Evolutionary conservation across 2,329 filamentous ascomycete species (phyloP).

Genomic region (Lasiodiplodia gonubiensis): DNA sequence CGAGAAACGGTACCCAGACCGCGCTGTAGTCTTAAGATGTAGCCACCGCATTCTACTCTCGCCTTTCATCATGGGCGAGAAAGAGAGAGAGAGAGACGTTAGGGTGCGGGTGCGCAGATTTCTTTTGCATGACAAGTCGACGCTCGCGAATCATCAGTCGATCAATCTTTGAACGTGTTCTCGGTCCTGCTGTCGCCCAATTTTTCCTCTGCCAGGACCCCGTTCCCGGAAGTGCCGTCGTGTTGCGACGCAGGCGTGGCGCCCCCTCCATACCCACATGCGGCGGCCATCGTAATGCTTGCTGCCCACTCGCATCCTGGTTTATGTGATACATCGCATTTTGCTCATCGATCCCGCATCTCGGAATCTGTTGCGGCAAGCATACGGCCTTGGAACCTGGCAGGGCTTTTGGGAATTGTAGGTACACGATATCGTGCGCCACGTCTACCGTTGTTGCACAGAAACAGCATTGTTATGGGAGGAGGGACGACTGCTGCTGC

Average conservation of each 20-base stretch:
- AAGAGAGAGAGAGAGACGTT: not conserved
- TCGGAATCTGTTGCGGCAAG: slow-evolving; percentile 14
- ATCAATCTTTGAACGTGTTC: not conserved
- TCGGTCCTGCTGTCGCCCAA: not conserved
- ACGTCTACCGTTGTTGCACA: slow-evolving; percentile 20
- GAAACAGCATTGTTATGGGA: slow-evolving; percentile 10
- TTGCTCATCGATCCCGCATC: not conserved
- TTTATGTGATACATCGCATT: slow-evolving; percentile 26
- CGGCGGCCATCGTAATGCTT: slow-evolving; percentile 7
- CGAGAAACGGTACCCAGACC: not conserved
- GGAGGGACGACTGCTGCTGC: not conserved
- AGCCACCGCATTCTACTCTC: not conserved
- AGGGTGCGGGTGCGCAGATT: not conserved
- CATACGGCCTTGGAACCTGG: slow-evolving; percentile 4
- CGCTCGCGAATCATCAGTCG: not conserved
- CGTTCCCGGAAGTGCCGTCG: slow-evolving; percentile 15
- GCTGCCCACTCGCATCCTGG: slow-evolving; percentile 13
- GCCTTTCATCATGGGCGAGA: not conserved
- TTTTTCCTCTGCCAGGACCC: not conserved
- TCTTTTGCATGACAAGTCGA: not conserved
- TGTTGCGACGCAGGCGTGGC: slow-evolving; percentile 14
- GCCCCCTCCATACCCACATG: slow-evolving; percentile 8
- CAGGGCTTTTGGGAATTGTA: not conserved
- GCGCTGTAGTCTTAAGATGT: not conserved
- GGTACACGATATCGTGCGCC: slow-evolving; percentile 6